A percentile compares a stretch with the other conserved stretches of the same genome.
Conservation (phyloP, 2,329 filamentous ascomycete species). For the Xylaria sp. region DNA sequence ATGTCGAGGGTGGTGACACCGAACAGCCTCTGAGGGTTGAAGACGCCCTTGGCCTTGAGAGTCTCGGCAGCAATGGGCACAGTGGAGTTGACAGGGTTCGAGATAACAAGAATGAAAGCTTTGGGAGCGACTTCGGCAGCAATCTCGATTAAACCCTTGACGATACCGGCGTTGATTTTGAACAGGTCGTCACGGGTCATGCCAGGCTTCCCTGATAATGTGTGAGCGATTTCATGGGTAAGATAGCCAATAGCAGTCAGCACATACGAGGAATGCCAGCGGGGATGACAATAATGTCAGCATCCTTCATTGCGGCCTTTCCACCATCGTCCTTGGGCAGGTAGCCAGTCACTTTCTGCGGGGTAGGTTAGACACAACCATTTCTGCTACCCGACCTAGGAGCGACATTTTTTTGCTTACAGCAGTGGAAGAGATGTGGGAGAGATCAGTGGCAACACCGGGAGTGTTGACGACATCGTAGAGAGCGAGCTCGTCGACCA, state of each 20-base stretch:
- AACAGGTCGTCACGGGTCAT: conserved; percentile 99
- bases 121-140: conserved; percentile 90
- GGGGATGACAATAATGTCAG: conserved; percentile 96
- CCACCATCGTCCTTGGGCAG: conserved; percentile 87
- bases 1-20: conserved; percentile 99
- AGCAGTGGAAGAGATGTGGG: conserved; percentile 93
- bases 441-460: conserved; percentile 94
- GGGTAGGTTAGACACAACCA: conserved; percentile 46
- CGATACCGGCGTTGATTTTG: conserved; percentile 99
- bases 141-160: conserved; percentile 90
- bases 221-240: conserved; percentile 43
- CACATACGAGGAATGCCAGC: conserved; percentile 94
- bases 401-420: conserved; percentile 56
- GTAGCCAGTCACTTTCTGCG: conserved; percentile 85
- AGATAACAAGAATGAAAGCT: conserved; percentile 96
- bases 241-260: conserved; percentile 1
- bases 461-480: conserved; percentile 99
- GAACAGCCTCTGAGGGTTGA: conserved; percentile 95
- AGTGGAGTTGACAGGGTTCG: conserved; percentile 99
- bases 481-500: conserved; percentile 91
- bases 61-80: conserved; percentile 98
- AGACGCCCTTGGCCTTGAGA: conserved; percentile 91
- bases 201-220: conserved; percentile 85
- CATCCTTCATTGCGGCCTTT: conserved; percentile 88
- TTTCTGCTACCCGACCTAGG: conserved; percentile 16